These are phyloP conservation scores for Fusarium sp. DNA, from an alignment of 2,329 filamentous ascomycete genomes.

Conservation along the genomic window DNA sequence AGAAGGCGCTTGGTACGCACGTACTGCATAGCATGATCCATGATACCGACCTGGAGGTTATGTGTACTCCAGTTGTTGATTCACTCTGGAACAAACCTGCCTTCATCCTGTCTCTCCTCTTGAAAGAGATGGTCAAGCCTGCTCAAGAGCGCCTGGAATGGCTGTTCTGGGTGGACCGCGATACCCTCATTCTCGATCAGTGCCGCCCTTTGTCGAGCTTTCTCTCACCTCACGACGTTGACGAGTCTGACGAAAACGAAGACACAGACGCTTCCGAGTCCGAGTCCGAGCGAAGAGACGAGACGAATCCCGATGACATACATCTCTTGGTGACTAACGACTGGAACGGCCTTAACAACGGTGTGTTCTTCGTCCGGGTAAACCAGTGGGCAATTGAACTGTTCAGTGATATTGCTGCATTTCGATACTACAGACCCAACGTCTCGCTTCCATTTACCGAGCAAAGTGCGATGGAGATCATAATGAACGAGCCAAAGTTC, in stretches of 20 bases:
- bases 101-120: neutral
- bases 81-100: neutral
- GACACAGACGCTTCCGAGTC: neutral
- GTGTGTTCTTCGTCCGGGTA: neutral
- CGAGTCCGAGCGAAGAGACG: neutral
- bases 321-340: neutral
- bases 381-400: neutral
- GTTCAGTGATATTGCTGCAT: neutral
- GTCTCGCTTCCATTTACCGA: neutral
- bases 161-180: neutral
- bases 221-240: neutral
- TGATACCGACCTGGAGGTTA: neutral
- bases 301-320: neutral
- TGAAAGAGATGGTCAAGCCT: neutral
- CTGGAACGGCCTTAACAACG: slow-evolving; percentile 1
- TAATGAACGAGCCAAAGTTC: neutral
- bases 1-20: neutral
- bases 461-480: slow-evolving; percentile 1
- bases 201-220: neutral
- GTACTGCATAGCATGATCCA: neutral
- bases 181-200: neutral
- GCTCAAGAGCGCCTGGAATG: neutral
- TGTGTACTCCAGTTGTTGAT: neutral
- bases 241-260: neutral
- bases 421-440: neutral